phyloP scores from a whole-genome alignment of 176 grass and related monocot species.

The Eleusine coracana region DNA sequence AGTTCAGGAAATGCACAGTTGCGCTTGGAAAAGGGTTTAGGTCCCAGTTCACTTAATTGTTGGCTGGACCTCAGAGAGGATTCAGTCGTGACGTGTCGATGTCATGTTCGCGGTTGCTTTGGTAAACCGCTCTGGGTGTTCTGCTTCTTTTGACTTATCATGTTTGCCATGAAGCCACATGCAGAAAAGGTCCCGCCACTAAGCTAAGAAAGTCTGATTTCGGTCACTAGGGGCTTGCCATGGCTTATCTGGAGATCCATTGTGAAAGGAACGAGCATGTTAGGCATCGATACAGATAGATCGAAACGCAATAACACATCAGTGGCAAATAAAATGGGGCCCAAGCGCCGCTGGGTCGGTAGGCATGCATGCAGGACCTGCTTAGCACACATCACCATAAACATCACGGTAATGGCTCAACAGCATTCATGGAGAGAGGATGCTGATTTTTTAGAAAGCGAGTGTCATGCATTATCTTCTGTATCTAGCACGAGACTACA shows the following conservation, averaged over 20 bases:
- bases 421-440: background rate
- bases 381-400: background rate
- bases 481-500: too few relatives aligned
- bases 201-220: background rate
- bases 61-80: background rate
- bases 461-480: background rate
- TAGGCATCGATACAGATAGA: background rate
- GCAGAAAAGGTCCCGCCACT: constrained; percentile 16
- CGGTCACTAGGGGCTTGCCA: background rate
- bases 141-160: constrained; percentile 22
- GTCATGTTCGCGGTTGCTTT: constrained; percentile 15
- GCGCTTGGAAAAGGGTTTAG: constrained; percentile 12
- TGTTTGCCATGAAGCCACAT: constrained; percentile 26
- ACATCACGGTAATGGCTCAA: background rate
- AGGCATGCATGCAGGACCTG: background rate
- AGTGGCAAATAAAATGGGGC: background rate
- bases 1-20: background rate
- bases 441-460: background rate
- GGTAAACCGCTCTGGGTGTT: constrained; percentile 9
- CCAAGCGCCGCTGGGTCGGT: background rate
- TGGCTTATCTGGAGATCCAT: constrained; percentile 11
- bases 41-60: constrained; percentile 32
- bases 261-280: constrained; percentile 7
- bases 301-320: background rate
- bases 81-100: constrained; percentile 34